phyloP scores from a whole-genome alignment of 345 rosid species.

The Orychophragmus violaceus region DNA sequence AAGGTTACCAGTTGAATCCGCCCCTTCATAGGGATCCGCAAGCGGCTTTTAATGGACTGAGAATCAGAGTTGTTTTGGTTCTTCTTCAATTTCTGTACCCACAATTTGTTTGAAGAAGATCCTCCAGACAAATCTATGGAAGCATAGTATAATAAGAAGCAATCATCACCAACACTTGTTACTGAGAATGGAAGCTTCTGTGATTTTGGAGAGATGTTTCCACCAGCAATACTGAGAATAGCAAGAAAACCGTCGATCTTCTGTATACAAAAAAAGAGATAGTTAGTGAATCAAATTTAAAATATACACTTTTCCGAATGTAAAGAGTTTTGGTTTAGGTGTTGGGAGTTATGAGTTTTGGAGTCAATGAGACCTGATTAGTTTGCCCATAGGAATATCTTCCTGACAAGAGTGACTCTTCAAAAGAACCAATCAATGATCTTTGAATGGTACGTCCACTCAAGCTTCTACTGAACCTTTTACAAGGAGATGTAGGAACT shows the following conservation, averaged over 20 bases:
- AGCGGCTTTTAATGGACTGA: conserved; percentile 46
- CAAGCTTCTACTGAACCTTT: conserved; percentile 49
- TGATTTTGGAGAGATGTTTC: conserved; percentile 69
- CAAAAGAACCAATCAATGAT: conserved; percentile 92
- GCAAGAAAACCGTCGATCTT: conserved; percentile 74
- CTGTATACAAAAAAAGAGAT: conserved; percentile 29
- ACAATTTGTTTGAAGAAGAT: conserved; percentile 41
- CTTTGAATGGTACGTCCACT: conserved; percentile 65
- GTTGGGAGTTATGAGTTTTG: neutral
- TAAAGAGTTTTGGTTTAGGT: too few relatives aligned
- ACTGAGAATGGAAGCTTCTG: conserved; percentile 91
- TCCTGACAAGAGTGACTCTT: conserved; percentile 86
- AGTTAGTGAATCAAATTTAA: neutral
- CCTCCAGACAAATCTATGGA: conserved; percentile 64
- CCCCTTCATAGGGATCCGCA: conserved; percentile 83
- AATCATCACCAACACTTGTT: conserved; percentile 77
- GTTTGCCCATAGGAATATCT: conserved; percentile 51
- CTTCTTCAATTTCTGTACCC: conserved; percentile 44
- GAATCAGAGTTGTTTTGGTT: conserved; percentile 47
- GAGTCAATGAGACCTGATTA: conserved; percentile 39
- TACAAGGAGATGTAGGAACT: conserved; percentile 36
- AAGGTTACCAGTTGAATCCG: conserved; percentile 67
- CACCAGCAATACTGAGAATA: conserved; percentile 77
- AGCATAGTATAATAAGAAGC: conserved; percentile 66
- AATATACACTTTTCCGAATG: too few relatives aligned